These are phyloP conservation scores for Metschnikowia chrysomelidarum DNA, from an alignment of 805 yeast genomes.

Conservation along the genomic window DNA sequence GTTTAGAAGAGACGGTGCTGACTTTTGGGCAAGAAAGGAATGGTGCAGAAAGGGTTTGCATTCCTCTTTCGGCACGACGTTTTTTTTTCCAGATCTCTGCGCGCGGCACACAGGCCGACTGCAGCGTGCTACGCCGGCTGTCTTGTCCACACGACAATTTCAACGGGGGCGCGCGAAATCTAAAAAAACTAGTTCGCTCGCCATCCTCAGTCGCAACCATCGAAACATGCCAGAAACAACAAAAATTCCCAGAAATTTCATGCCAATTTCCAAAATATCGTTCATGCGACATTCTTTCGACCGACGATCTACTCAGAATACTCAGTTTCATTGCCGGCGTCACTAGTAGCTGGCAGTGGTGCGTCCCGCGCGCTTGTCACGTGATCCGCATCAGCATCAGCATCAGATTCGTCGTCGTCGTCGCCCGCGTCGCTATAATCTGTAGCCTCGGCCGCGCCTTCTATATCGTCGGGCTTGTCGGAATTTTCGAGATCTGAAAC, in stretches of 20 bases:
- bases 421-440: constrained; percentile 3
- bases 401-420: not conserved
- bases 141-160: constrained; percentile 16
- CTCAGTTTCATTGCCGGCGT: constrained; percentile 15
- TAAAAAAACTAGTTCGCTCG: too few relatives aligned
- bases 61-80: not conserved
- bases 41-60: not conserved
- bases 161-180: too few relatives aligned
- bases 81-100: constrained; percentile 17
- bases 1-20: constrained; percentile 1
- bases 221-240: too few relatives aligned
- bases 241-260: too few relatives aligned
- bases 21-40: constrained; percentile 6
- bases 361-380: constrained; percentile 4
- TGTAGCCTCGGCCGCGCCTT: constrained; percentile 4
- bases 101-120: constrained; percentile 6
- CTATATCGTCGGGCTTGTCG: not conserved
- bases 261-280: too few relatives aligned
- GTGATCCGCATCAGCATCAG: constrained; percentile 3
- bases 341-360: not conserved
- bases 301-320: constrained; percentile 11
- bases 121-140: constrained; percentile 2
- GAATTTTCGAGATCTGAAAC: not conserved
- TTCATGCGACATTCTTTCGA: not conserved
- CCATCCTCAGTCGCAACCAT: too few relatives aligned